A percentile compares a stretch with the other conserved stretches of the same genome.
These are phyloP conservation scores for Alliaria petiolata DNA, from an alignment of 345 rosid species.

Conservation along the genomic window DNA sequence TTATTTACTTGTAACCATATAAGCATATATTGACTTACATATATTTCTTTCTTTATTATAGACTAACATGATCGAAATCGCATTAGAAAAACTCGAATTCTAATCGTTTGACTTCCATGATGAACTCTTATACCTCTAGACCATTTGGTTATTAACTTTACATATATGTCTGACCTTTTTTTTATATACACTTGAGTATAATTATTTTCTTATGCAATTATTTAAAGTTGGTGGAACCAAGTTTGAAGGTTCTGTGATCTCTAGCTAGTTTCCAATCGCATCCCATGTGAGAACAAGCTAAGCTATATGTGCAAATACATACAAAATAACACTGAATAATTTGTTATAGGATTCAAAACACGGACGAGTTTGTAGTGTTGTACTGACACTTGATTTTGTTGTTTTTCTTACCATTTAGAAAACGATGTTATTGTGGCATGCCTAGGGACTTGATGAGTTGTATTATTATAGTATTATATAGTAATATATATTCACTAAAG, in stretches of 20 bases:
- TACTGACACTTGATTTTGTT: conserved; percentile 1
- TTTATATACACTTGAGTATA: background rate
- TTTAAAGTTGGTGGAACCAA: conserved; percentile 20
- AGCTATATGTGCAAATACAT: background rate
- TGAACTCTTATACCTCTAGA: too few species aligned
- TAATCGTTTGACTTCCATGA: too few species aligned
- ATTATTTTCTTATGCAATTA: conserved; percentile 6
- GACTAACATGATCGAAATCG: too few species aligned
- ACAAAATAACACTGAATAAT: conserved; percentile 5
- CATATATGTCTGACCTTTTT: too few species aligned
- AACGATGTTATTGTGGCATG: conserved; percentile 1
- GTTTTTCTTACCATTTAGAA: conserved; percentile 7
- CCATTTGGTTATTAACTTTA: too few species aligned
- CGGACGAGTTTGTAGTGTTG: conserved; percentile 4
- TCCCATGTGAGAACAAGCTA: conserved; percentile 31
- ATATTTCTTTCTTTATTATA: too few species aligned
- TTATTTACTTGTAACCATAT: background rate
- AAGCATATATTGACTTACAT: too few species aligned
- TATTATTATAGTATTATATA: background rate
- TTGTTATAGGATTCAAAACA: background rate
- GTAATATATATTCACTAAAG: background rate
- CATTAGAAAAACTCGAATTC: too few species aligned
- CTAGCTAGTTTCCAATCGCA: conserved; percentile 27
- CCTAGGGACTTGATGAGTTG: background rate
- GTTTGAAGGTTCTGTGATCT: conserved; percentile 20